Base-by-base conservation (phyloP, 345 rosid genomes). In the Eucalyptus guilfoylei region DNA sequence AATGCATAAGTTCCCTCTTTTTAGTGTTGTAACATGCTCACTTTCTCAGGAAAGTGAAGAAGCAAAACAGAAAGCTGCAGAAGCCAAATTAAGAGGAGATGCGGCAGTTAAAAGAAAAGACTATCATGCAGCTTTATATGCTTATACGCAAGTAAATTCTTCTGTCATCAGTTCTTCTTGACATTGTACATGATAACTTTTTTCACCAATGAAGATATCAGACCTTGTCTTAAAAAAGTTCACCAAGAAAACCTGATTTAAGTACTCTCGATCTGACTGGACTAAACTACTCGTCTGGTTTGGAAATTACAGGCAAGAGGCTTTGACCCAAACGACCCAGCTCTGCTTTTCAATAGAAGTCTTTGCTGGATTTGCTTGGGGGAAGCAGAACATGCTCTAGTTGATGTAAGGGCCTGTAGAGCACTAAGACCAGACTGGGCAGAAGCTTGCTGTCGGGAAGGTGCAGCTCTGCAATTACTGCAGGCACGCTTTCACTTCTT, bases 371-470 rank as follows among this genome's bases (percentile, higher is more conserved):
- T 96, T 54, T 95, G 91, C 47, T 87, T 94, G 60, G 97, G 98
- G 85, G 96, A 96, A 90, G 92, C 95, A 64, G 98, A 96, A 48
- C 95, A 94, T n/a, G 98, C 99, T 17, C 92, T 96, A 87, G 91
- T 94, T 14, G 99, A 97, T 94, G 99, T 96, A 49, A 94, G 91
- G 94, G 92, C 92, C 42, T 97, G 98, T 89, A 94, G 95, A 93
- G 94, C 91, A 91, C 89, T 96, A 81, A 94, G 92, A 91, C 96
- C 98, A 0, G 95, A 96, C 87, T 96, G 99, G 99, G 90, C 98
- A 52, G 96, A 97, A 93, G 98, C 93, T 76, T 97, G 98, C 92
- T 97, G 93, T 90, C 93, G 98, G 89, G 99, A 96, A 94, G 99
- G 99, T 19, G 96, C 98, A 89, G 98, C 99, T 91, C 94, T 97